Conservation (phyloP, 2,329 filamentous ascomycete species). For the Pseudopithomyces maydicus region DNA sequence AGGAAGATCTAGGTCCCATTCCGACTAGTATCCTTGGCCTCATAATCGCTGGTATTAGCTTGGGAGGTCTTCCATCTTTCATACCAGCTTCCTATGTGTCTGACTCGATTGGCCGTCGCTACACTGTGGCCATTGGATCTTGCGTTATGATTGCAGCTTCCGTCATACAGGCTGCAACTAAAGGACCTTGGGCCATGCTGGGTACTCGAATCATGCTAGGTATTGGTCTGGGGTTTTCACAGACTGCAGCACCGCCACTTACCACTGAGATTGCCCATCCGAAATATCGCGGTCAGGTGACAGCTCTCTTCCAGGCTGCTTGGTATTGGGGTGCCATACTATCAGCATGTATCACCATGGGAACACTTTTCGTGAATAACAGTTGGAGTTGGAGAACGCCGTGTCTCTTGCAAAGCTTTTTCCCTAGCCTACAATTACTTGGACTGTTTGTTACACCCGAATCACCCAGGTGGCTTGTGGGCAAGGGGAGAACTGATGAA, state of each 20-base stretch:
- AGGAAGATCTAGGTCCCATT: not conserved
- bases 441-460: constrained; percentile 18
- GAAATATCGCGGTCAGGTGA: constrained; percentile 5
- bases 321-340: constrained; percentile 6
- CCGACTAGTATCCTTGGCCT: not conserved
- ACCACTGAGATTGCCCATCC: constrained; percentile 48
- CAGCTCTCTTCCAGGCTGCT: not conserved
- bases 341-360: constrained; percentile 33
- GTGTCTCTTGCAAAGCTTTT: constrained; percentile 45
- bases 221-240: constrained; percentile 1
- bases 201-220: constrained; percentile 2
- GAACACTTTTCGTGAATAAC: not conserved
- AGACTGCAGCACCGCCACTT: constrained; percentile 18
- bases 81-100: constrained; percentile 2
- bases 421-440: constrained; percentile 11
- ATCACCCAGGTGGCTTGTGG: constrained; percentile 52
- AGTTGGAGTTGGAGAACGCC: constrained; percentile 53
- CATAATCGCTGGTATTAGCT: not conserved
- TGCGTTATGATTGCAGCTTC: not conserved
- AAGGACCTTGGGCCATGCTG: not conserved
- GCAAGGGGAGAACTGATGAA: constrained; percentile 52
- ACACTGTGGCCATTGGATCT: constrained; percentile 1
- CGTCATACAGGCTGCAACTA: not conserved
- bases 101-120: not conserved
- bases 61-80: not conserved